These are phyloP conservation scores for Neurospora pannonica DNA, from an alignment of 495 filamentous ascomycete genomes.

Conservation along the genomic window DNA sequence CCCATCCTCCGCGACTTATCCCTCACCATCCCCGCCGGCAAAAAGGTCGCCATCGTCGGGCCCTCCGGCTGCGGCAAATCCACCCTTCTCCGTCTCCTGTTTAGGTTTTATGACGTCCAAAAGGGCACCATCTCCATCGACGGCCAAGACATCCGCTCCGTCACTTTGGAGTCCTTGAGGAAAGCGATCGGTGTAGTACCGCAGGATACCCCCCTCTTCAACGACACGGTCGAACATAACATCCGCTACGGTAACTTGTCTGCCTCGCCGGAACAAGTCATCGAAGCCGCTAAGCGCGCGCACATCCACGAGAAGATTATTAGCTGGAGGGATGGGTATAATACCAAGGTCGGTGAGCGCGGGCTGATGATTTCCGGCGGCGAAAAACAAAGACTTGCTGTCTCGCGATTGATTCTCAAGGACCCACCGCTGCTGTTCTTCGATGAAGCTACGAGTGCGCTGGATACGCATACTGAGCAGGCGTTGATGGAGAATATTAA, in stretches of 20 bases:
- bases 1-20: constrained; percentile 81
- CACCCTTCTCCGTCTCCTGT: constrained; percentile 80
- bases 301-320: constrained; percentile 76
- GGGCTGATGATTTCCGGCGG: constrained; percentile 98
- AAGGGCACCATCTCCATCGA: constrained; percentile 82
- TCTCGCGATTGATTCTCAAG: constrained; percentile 80
- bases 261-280: constrained; percentile 63
- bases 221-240: constrained; percentile 89
- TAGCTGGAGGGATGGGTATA: constrained; percentile 72
- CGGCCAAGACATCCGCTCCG: constrained; percentile 80
- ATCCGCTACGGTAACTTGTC: constrained; percentile 88
- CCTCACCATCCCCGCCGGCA: constrained; percentile 85
- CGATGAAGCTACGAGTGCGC: constrained; percentile 91
- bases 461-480: constrained; percentile 95
- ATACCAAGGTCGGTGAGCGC: constrained; percentile 88
- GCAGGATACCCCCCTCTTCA: constrained; percentile 95
- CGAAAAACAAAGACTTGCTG: constrained; percentile 89
- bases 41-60: constrained; percentile 92
- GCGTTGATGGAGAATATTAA: constrained; percentile 88
- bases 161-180: constrained; percentile 72
- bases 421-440: constrained; percentile 92
- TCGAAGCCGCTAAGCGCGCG: constrained; percentile 68
- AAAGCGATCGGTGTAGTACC: constrained; percentile 90
- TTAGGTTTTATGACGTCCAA: constrained; percentile 91
- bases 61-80: constrained; percentile 95